Evolutionary conservation across 1,284 basidiomycete genomes (phyloP).

Genomic region (Rhodotorula sp.): DNA sequence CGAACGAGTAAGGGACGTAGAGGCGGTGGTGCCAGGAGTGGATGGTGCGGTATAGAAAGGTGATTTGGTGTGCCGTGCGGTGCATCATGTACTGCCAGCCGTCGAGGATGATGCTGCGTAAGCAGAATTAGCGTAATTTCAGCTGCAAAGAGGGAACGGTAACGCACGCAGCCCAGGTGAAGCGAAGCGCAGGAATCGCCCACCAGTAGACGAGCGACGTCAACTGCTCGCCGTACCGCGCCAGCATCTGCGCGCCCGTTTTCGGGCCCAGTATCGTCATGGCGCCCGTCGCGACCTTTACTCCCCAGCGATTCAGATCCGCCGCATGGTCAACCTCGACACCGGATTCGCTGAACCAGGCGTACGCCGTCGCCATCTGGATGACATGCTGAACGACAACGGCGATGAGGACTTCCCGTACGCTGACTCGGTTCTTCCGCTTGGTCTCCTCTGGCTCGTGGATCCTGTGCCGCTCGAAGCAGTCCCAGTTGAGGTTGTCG

Average conservation of each 20-base stretch:
- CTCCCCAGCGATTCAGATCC: slow-evolving; percentile 52
- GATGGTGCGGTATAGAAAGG: slow-evolving; percentile 84
- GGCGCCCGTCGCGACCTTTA: slow-evolving; percentile 52
- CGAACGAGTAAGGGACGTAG: slow-evolving; percentile 95
- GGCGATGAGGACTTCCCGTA: slow-evolving; percentile 67
- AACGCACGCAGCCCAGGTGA: slow-evolving; percentile 79
- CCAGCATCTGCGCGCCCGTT: slow-evolving; percentile 50
- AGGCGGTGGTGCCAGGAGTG: slow-evolving; percentile 96
- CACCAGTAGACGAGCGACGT: slow-evolving; percentile 89
- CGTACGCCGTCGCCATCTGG: slow-evolving; percentile 72
- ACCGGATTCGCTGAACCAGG: slow-evolving; percentile 63
- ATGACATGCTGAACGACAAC: slow-evolving; percentile 81
- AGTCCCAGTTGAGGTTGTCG: slow-evolving; percentile 66
- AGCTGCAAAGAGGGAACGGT: too few species aligned
- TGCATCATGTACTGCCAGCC: slow-evolving; percentile 99
- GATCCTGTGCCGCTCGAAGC: slow-evolving; percentile 79
- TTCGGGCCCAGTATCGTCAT: slow-evolving; percentile 53
- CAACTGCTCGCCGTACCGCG: slow-evolving; percentile 55
- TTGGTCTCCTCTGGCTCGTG: slow-evolving; percentile 82
- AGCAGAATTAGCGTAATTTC: slow-evolving; percentile 9
- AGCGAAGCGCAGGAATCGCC: slow-evolving; percentile 74
- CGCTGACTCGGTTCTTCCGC: slow-evolving; percentile 71
- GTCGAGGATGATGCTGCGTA: slow-evolving; percentile 80
- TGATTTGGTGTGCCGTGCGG: slow-evolving; percentile 64
- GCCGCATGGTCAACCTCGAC: slow-evolving; percentile 56